Percentiles rank a stretch among this genome's conserved stretches.
These are phyloP conservation scores for Bothriochloa decipiens DNA, from an alignment of 176 grass and related monocot species.

Conservation along the genomic window DNA sequence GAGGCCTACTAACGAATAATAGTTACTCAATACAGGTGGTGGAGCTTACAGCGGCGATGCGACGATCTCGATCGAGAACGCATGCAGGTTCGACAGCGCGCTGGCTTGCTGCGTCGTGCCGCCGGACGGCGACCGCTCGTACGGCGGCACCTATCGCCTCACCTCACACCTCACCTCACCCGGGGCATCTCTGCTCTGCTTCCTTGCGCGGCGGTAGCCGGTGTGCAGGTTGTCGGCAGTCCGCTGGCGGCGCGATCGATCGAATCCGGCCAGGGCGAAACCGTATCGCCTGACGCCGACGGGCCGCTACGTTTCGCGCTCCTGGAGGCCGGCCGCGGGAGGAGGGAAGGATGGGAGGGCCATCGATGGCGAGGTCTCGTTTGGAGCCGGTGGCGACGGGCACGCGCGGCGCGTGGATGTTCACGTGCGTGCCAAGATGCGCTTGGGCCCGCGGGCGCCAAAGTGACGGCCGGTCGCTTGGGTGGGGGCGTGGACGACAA, in stretches of 20 bases:
- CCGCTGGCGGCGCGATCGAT: background rate
- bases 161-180: background rate
- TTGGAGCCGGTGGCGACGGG: constrained; percentile 10
- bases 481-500: background rate
- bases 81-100: background rate
- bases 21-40: background rate
- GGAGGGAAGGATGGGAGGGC: background rate
- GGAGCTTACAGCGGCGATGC: background rate
- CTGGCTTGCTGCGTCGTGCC: too few relatives aligned
- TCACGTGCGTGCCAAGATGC: constrained; percentile 39
- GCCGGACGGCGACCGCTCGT: constrained; percentile 15
- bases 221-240: constrained; percentile 31
- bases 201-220: background rate
- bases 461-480: background rate
- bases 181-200: background rate
- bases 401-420: constrained; percentile 48
- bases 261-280: background rate
- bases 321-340: background rate
- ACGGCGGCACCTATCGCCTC: background rate
- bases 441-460: background rate
- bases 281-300: background rate
- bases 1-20: constrained; percentile 24
- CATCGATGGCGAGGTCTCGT: constrained; percentile 2
- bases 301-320: constrained; percentile 10
- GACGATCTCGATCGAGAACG: background rate